These are phyloP conservation scores for Mallotus repandus DNA, from an alignment of 441 rosid genomes.

Conservation along the genomic window DNA sequence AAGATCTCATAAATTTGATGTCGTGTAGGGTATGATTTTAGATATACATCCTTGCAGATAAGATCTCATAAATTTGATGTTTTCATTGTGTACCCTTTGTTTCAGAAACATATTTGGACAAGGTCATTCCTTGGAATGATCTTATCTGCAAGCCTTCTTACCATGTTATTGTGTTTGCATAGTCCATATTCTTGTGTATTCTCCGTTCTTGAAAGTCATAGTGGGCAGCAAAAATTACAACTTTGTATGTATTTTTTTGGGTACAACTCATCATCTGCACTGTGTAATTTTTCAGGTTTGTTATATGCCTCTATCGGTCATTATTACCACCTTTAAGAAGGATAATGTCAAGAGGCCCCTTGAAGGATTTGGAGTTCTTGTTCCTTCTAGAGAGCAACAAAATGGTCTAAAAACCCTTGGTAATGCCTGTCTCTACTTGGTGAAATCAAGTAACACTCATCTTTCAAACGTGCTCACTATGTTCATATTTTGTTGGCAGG, in stretches of 20 bases:
- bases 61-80: neutral
- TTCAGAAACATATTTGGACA: neutral
- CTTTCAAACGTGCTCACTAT: slow-evolving; percentile 5
- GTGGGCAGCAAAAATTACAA: neutral
- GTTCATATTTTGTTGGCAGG: slow-evolving; percentile 44
- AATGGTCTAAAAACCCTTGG: slow-evolving; percentile 91
- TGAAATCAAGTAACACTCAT: slow-evolving; percentile 10
- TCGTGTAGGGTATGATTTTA: neutral
- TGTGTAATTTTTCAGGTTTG: slow-evolving; percentile 46
- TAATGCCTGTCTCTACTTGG: slow-evolving; percentile 34
- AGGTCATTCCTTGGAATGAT: neutral
- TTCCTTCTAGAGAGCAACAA: slow-evolving; percentile 83
- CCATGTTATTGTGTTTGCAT: neutral
- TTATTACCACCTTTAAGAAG: slow-evolving; percentile 80
- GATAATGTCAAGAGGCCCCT: slow-evolving; percentile 85
- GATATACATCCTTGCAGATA: neutral
- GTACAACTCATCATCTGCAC: slow-evolving; percentile 14
- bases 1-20: neutral
- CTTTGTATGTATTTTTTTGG: neutral
- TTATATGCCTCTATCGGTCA: slow-evolving; percentile 79
- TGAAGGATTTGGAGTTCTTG: slow-evolving; percentile 94
- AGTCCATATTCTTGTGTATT: neutral
- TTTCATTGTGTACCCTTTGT: neutral
- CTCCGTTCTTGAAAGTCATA: neutral
- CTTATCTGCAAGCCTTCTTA: neutral